These are phyloP conservation scores for Penicillium sp. DNA, from an alignment of 2,329 filamentous ascomycete genomes.

Conservation along the genomic window DNA sequence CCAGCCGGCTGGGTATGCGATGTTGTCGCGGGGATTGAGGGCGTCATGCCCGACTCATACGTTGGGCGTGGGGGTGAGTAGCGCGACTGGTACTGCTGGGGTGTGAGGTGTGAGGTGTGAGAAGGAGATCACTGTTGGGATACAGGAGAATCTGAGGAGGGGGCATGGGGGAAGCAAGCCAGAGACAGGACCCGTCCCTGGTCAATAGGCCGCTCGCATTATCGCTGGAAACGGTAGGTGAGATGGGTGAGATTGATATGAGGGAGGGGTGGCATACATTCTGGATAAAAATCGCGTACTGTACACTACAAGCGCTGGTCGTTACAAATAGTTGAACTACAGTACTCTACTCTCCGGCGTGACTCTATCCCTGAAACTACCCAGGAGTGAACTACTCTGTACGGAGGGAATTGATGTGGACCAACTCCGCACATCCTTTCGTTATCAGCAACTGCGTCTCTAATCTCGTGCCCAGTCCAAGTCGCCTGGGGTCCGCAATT, in stretches of 20 bases:
- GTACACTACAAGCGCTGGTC: constrained; percentile 4
- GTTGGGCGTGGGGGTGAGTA: constrained; percentile 18
- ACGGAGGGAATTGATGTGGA: not conserved
- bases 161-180: no score
- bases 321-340: not conserved
- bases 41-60: constrained; percentile 36
- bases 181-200: not conserved
- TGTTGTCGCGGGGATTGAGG: constrained; percentile 35
- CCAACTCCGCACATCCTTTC: not conserved
- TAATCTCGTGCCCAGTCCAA: not conserved
- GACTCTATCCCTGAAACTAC: not conserved
- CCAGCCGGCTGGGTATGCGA: constrained; percentile 37
- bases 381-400: not conserved
- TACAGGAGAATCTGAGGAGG: not conserved
- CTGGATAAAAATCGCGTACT: not conserved
- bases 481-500: not conserved
- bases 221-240: not conserved
- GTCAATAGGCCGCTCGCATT: not conserved
- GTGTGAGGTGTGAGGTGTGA: not conserved
- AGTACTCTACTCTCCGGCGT: not conserved
- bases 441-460: not conserved
- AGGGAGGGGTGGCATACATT: not conserved
- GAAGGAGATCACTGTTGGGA: not conserved
- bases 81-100: not conserved
- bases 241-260: not conserved